phyloP scores from a whole-genome alignment of 2,329 filamentous ascomycete species.

The Trichoderma hamatum region DNA sequence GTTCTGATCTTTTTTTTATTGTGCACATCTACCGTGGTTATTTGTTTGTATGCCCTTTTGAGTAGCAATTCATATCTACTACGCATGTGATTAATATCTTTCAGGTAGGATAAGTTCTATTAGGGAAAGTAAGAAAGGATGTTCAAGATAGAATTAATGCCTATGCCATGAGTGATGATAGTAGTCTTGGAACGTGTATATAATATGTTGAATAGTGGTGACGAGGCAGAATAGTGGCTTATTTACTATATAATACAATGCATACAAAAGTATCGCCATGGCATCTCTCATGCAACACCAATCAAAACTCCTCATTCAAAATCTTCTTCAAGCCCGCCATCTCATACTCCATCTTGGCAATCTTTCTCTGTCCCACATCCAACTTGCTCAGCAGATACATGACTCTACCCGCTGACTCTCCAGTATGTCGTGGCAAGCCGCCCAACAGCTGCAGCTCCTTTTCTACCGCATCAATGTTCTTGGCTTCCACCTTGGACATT shows the following conservation, averaged over 20 bases:
- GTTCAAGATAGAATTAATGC: neutral
- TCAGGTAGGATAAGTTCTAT: neutral
- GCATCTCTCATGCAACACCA: neutral
- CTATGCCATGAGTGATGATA: neutral
- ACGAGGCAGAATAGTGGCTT: neutral
- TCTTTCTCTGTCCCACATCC: constrained; percentile 71
- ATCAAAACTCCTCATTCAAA: constrained; percentile 48
- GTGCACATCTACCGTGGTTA: neutral
- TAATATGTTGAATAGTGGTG: neutral
- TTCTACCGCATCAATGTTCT: constrained; percentile 77
- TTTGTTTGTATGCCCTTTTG: neutral
- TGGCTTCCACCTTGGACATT: constrained; percentile 70
- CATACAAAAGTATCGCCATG: neutral
- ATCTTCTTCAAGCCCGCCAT: constrained; percentile 73
- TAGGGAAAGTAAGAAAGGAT: neutral
- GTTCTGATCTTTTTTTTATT: neutral
- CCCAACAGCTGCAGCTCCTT: constrained; percentile 74
- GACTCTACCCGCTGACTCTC: constrained; percentile 67
- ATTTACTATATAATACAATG: constrained; percentile 5
- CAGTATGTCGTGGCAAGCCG: constrained; percentile 68
- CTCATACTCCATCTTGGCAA: constrained; percentile 73
- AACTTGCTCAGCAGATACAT: constrained; percentile 76
- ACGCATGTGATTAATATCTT: neutral
- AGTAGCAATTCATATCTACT: neutral
- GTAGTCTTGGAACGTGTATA: neutral